phyloP scores from a whole-genome alignment of 768 basidiomycete genomes.

The Agaricus subrufescens region DNA sequence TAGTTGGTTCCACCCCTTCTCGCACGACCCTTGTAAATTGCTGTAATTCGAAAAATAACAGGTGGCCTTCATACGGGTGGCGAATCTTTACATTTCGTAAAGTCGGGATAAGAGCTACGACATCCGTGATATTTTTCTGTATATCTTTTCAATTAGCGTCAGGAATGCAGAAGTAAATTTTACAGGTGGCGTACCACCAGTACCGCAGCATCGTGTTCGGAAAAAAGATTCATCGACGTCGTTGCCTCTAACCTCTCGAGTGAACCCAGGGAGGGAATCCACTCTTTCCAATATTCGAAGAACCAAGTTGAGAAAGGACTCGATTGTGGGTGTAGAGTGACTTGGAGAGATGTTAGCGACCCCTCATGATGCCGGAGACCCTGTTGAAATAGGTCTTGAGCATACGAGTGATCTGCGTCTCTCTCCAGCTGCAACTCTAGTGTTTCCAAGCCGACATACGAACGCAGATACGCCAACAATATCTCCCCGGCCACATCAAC shows the following conservation, averaged over 20 bases:
- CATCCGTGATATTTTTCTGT: not conserved
- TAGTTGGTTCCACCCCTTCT: not conserved
- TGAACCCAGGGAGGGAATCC: not conserved
- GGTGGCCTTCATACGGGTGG: conserved; percentile 1
- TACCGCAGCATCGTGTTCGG: not conserved
- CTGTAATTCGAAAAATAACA: not conserved
- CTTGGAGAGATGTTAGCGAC: not conserved
- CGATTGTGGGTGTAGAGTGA: not conserved
- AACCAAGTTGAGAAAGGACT: not conserved
- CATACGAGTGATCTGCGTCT: not conserved
- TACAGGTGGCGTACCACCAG: not conserved
- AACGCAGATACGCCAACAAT: conserved; percentile 1
- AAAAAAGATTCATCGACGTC: not conserved
- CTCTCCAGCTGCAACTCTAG: not conserved
- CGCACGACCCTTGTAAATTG: not conserved
- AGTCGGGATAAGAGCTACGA: not conserved
- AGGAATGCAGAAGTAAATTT: not conserved
- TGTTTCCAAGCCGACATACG: conserved; percentile 1
- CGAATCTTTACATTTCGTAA: not conserved
- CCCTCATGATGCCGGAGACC: not conserved
- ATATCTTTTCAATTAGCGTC: not conserved
- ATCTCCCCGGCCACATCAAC: conserved; percentile 1
- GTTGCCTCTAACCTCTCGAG: not conserved
- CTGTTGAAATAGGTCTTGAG: not conserved
- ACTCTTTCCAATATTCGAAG: conserved; percentile 5